Evolutionary conservation across 768 basidiomycete species (phyloP).

Genomic region (Trametes elegans): DNA sequence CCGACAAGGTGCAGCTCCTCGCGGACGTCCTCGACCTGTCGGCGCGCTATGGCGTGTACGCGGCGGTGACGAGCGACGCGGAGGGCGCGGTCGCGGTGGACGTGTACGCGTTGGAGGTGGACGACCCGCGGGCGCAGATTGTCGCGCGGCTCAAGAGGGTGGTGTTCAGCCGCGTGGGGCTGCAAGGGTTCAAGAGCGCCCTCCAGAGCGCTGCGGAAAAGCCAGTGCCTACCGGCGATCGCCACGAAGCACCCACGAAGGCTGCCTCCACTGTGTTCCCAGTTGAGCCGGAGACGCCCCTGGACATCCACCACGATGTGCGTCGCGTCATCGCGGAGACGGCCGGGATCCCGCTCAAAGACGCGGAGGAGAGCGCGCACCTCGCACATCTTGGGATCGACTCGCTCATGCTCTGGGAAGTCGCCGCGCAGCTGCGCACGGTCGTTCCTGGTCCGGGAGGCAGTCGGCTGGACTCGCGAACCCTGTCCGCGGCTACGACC

Average conservation of each 20-base stretch:
- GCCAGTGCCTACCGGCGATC: background rate
- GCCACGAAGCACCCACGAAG: background rate
- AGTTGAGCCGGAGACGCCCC: background rate
- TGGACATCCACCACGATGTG: background rate
- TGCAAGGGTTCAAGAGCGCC: constrained; percentile 40
- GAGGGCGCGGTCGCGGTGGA: constrained; percentile 36
- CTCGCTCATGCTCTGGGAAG: constrained; percentile 31
- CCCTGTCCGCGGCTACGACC: constrained; percentile 22
- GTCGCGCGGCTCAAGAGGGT: constrained; percentile 58
- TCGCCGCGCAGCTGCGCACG: constrained; percentile 38
- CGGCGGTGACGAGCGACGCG: background rate
- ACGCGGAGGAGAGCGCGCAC: constrained; percentile 6
- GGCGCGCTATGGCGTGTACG: constrained; percentile 47
- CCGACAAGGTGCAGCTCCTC: constrained; percentile 48
- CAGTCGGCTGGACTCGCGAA: background rate
- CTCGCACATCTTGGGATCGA: constrained; percentile 28
- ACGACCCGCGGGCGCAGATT: constrained; percentile 33
- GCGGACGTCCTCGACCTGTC: constrained; percentile 40
- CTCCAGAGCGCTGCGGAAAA: constrained; percentile 3
- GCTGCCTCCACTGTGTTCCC: background rate
- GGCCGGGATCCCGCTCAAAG: constrained; percentile 32
- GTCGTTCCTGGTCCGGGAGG: constrained; percentile 31
- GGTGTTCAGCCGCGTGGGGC: constrained; percentile 54
- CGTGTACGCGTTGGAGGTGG: constrained; percentile 45
- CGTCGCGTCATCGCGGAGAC: constrained; percentile 38